Evolutionary conservation across 2,329 filamentous ascomycete genomes (phyloP).

Genomic region (Trichoderma sp.): DNA sequence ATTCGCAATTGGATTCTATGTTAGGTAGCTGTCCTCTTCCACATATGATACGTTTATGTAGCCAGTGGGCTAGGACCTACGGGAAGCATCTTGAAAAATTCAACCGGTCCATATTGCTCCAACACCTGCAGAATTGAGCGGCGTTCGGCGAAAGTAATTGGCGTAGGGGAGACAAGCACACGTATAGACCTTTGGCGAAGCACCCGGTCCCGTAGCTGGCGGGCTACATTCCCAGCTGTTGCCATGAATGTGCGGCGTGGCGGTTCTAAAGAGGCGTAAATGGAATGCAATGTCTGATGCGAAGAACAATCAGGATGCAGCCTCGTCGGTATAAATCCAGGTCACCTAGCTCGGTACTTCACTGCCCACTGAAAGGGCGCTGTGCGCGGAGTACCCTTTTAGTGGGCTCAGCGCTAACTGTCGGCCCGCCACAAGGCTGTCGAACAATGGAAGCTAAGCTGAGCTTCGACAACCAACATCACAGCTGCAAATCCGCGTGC

Average conservation of each 20-base stretch:
- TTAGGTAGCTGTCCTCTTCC: neutral
- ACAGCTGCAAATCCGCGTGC: neutral
- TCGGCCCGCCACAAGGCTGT: constrained; percentile 16
- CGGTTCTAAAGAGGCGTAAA: neutral
- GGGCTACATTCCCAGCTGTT: constrained; percentile 20
- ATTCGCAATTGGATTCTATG: constrained; percentile 16
- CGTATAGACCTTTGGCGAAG: constrained; percentile 47
- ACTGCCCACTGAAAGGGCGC: neutral
- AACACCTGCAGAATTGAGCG: constrained; percentile 56
- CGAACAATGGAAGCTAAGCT: constrained; percentile 6
- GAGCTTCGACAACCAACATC: constrained; percentile 3
- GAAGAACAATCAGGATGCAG: constrained; percentile 1
- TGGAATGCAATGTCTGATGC: neutral
- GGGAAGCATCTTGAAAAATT: constrained; percentile 50
- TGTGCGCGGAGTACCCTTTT: neutral
- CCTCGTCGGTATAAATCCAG: neutral
- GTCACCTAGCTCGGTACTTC: constrained; percentile 2
- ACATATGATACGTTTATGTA: neutral
- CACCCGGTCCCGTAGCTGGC: constrained; percentile 20
- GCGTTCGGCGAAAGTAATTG: constrained; percentile 55
- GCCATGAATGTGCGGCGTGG: constrained; percentile 24
- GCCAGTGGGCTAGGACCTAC: constrained; percentile 24
- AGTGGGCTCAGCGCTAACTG: constrained; percentile 6
- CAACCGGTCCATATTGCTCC: constrained; percentile 51
- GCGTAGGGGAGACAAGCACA: constrained; percentile 54